Evolutionary conservation across 2,329 filamentous ascomycete species (phyloP).

Genomic region (Juglanconis sp.): DNA sequence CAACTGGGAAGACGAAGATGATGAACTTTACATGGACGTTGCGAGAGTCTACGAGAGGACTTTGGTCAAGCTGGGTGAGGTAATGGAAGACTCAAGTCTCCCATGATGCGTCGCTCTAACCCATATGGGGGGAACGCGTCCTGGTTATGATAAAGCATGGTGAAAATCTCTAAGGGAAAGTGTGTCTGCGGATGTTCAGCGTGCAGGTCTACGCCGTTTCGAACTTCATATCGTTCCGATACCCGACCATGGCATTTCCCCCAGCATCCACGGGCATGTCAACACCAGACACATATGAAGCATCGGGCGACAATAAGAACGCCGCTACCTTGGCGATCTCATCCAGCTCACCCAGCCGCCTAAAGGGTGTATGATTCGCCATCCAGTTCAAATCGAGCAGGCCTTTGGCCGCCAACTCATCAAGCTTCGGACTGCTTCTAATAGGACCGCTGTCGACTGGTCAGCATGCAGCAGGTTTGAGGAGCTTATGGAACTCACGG

Average conservation of each 20-base stretch:
- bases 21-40: constrained; percentile 62
- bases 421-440: not conserved
- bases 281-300: not conserved
- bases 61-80: constrained; percentile 69
- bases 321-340: not conserved
- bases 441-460: not conserved
- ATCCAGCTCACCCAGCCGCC: not conserved
- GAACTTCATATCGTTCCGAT: no score
- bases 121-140: not conserved
- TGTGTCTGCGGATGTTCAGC: no score
- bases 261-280: not conserved
- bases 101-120: not conserved
- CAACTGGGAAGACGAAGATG: constrained; percentile 37
- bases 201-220: no score
- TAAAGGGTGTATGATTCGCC: not conserved
- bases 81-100: constrained; percentile 47
- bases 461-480: not conserved
- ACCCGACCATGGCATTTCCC: not conserved
- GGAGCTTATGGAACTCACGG: not conserved
- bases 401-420: not conserved
- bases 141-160: not conserved
- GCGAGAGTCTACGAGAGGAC: constrained; percentile 78
- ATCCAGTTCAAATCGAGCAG: not conserved
- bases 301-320: not conserved
- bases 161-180: not conserved